phyloP scores from a whole-genome alignment of 1,139 yeast genomes.

The Candida smagusa region DNA sequence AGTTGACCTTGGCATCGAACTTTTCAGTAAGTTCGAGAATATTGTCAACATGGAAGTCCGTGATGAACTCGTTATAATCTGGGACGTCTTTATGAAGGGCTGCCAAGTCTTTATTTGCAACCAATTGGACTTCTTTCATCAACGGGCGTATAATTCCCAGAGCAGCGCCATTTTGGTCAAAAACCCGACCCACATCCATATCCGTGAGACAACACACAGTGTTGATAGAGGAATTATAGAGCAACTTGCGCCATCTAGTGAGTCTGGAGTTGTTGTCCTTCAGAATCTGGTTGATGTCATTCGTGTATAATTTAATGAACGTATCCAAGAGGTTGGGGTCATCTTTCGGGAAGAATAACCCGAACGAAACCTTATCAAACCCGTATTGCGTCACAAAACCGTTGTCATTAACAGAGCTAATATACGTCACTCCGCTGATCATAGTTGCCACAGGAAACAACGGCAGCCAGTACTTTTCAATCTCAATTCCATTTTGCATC shows the following conservation, averaged over 20 bases:
- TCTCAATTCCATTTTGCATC: conserved; percentile 73
- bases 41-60: conserved; percentile 14
- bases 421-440: conserved; percentile 67
- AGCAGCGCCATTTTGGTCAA: conserved; percentile 14
- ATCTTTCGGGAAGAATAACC: conserved; percentile 39
- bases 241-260: conserved; percentile 69
- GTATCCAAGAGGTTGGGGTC: conserved; percentile 27
- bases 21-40: conserved; percentile 16
- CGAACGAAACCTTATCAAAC: conserved; percentile 53
- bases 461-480: conserved; percentile 55
- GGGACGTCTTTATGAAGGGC: conserved; percentile 11
- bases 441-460: conserved; percentile 29
- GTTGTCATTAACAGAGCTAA: conserved; percentile 58
- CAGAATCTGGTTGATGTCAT: conserved; percentile 37
- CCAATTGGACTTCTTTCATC: conserved; percentile 22
- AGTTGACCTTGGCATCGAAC: conserved; percentile 19
- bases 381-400: conserved; percentile 52
- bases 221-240: conserved; percentile 68
- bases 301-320: conserved; percentile 50
- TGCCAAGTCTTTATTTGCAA: conserved; percentile 23
- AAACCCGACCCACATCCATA: conserved; percentile 41
- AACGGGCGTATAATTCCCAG: conserved; percentile 18
- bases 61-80: conserved; percentile 13
- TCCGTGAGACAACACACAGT: conserved; percentile 56
- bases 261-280: conserved; percentile 49